phyloP scores from a whole-genome alignment of 441 rosid species.

The Aleurites moluccanus region DNA sequence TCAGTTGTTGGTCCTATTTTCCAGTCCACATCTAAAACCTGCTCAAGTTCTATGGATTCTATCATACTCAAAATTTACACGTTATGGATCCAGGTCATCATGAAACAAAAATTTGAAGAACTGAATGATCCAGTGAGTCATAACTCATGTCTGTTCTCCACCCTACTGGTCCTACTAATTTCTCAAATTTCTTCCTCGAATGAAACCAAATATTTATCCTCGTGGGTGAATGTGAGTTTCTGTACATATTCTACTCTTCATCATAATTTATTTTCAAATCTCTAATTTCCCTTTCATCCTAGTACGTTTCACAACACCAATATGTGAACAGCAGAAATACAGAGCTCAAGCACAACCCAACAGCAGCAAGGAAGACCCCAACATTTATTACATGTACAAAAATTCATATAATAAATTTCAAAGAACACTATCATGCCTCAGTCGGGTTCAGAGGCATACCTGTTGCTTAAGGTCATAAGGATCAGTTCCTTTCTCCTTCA shows the following conservation, averaged over 20 bases:
- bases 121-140: neutral
- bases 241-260: neutral
- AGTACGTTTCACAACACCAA: neutral
- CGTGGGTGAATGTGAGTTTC: neutral
- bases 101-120: neutral
- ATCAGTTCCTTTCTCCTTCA: conserved; percentile 91
- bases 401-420: neutral
- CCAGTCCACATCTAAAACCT: neutral
- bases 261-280: neutral
- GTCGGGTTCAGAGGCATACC: conserved; percentile 33
- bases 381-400: neutral
- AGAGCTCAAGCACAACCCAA: neutral
- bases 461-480: conserved; percentile 95
- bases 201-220: neutral
- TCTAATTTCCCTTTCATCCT: neutral
- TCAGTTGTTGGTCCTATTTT: neutral
- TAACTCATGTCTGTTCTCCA: neutral
- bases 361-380: neutral
- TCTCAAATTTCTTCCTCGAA: neutral
- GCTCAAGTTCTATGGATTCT: neutral
- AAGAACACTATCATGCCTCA: neutral
- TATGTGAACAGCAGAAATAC: neutral
- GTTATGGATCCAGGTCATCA: neutral
- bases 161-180: neutral
- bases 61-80: neutral